Conservation (phyloP, 1,284 basidiomycete species). For the Tilletiaria anomala region DNA sequence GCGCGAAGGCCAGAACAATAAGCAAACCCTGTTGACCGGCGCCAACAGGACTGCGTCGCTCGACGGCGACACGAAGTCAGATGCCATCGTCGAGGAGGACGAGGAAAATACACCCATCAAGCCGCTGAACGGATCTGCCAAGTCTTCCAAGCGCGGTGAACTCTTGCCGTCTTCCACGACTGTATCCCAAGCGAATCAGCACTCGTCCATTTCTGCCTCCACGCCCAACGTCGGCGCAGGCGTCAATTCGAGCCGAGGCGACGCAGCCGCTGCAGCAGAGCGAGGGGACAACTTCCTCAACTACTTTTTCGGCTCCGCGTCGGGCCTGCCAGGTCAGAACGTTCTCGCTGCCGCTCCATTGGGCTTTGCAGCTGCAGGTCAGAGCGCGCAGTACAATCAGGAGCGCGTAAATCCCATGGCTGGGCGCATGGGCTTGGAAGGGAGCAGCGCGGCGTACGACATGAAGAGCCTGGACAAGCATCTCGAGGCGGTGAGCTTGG, state of each 20-base stretch:
- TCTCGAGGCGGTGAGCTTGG: conserved; percentile 32
- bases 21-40: conserved; percentile 21
- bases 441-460: conserved; percentile 74
- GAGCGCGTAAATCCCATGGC: conserved; percentile 43
- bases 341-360: background rate
- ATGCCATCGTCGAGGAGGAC: conserved; percentile 14
- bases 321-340: conserved; percentile 3
- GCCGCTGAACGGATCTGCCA: too few relatives aligned
- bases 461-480: conserved; percentile 98
- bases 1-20: conserved; percentile 22
- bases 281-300: conserved; percentile 33
- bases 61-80: conserved; percentile 15
- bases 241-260: background rate
- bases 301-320: conserved; percentile 37
- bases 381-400: too few relatives aligned
- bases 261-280: conserved; percentile 6
- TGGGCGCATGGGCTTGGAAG: conserved; percentile 53
- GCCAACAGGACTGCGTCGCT: background rate
- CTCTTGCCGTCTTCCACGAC: too few relatives aligned
- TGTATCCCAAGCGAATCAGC: too few relatives aligned
- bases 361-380: background rate
- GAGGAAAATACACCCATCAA: too few relatives aligned
- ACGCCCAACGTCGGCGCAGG: conserved; percentile 1
- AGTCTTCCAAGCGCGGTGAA: too few relatives aligned
- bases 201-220: too few relatives aligned